phyloP scores from a whole-genome alignment of 2,329 filamentous ascomycete species.

The Fragosphaeria purpurea region DNA sequence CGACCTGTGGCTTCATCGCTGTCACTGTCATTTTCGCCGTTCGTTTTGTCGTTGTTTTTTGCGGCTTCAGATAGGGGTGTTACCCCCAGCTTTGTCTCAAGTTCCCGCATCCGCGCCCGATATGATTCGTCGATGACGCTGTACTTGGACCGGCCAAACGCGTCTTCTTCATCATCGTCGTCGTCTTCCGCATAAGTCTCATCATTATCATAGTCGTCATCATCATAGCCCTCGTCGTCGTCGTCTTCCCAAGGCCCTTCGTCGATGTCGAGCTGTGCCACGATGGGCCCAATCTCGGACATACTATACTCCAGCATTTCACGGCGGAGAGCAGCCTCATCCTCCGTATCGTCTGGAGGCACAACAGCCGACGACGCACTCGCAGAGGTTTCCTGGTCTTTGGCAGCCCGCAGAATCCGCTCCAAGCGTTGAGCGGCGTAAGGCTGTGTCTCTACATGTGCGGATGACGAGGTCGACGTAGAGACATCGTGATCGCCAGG shows the following conservation, averaged over 20 bases:
- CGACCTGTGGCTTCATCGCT: neutral
- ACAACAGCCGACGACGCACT: slow-evolving; percentile 43
- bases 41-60: neutral
- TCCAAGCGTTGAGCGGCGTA: slow-evolving; percentile 39
- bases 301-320: slow-evolving; percentile 89
- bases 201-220: slow-evolving; percentile 23
- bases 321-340: slow-evolving; percentile 69
- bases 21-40: neutral
- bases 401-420: slow-evolving; percentile 46
- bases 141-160: slow-evolving; percentile 62
- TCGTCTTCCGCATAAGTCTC: slow-evolving; percentile 43
- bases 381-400: slow-evolving; percentile 40
- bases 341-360: slow-evolving; percentile 64
- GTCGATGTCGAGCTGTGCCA: slow-evolving; percentile 82
- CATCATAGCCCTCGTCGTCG: slow-evolving; percentile 27
- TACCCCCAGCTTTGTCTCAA: slow-evolving; percentile 66
- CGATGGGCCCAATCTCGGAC: slow-evolving; percentile 80
- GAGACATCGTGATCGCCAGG: slow-evolving; percentile 22
- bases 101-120: slow-evolving; percentile 69
- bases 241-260: slow-evolving; percentile 49
- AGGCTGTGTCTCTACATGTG: slow-evolving; percentile 19
- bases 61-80: slow-evolving; percentile 7
- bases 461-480: slow-evolving; percentile 7
- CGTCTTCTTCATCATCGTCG: slow-evolving; percentile 61
- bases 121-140: slow-evolving; percentile 64